Evolutionary conservation across 129 eudicot species (phyloP).

Genomic region (Flaveria trinervia): DNA sequence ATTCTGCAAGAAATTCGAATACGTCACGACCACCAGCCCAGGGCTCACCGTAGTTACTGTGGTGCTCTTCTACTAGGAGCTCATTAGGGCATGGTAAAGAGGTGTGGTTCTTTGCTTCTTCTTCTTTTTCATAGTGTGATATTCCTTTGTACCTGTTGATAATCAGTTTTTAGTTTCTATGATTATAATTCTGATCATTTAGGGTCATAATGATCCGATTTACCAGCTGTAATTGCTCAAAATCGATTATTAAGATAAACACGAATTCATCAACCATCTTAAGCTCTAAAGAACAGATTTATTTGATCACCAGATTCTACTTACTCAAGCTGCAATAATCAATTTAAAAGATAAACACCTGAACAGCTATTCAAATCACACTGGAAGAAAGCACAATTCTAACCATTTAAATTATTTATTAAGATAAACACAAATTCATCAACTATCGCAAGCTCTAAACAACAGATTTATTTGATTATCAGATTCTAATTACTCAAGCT

Average conservation of each 20-base stretch:
- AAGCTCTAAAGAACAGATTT: neutral
- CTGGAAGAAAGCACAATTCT: no score
- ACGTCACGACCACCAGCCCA: slow-evolving; percentile 99
- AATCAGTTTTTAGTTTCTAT: neutral
- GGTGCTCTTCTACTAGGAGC: slow-evolving; percentile 91
- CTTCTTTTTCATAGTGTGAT: slow-evolving; percentile 89
- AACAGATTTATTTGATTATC: no score
- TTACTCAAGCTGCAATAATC: neutral
- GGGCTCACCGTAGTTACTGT: slow-evolving; percentile 98
- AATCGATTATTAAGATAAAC: neutral
- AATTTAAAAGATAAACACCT: neutral
- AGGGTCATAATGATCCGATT: neutral
- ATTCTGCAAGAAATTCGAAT: slow-evolving; percentile 85
- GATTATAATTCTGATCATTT: neutral
- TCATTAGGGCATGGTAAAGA: slow-evolving; percentile 92
- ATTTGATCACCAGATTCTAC: neutral
- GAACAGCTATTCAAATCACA: neutral
- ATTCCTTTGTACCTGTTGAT: slow-evolving; percentile 76
- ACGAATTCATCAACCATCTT: neutral
- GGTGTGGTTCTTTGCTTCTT: slow-evolving; percentile 81
- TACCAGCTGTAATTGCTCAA: neutral
- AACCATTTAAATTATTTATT: no score
- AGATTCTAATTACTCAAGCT: neutral
- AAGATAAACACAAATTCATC: neutral
- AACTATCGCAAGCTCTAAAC: neutral